Evolutionary conservation across 805 yeast species (phyloP).

Genomic region (Barnettozyma vustinii): DNA sequence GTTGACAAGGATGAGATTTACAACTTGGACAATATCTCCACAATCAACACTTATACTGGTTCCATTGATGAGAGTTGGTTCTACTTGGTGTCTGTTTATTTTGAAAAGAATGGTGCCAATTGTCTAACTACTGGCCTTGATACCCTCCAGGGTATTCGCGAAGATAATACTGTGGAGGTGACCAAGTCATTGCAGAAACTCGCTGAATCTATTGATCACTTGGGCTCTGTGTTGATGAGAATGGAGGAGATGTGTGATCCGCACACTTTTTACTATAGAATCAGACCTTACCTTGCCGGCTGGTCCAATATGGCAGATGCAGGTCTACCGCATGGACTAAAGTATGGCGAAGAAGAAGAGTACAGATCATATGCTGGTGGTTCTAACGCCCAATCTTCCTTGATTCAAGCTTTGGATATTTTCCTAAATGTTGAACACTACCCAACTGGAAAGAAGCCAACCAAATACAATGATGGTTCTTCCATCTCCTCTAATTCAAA

Average conservation of each 20-base stretch:
- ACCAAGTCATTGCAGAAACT: slow-evolving; percentile 48
- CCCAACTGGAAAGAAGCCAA: slow-evolving; percentile 60
- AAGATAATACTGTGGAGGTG: slow-evolving; percentile 37
- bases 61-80: slow-evolving; percentile 92
- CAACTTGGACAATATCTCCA: slow-evolving; percentile 65
- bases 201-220: slow-evolving; percentile 68
- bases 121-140: slow-evolving; percentile 63
- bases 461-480: slow-evolving; percentile 9
- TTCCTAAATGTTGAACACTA: slow-evolving; percentile 70
- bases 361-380: slow-evolving; percentile 77
- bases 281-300: slow-evolving; percentile 89
- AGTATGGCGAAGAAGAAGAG: slow-evolving; percentile 59
- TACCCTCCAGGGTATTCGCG: slow-evolving; percentile 53
- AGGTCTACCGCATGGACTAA: slow-evolving; percentile 75
- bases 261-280: slow-evolving; percentile 77
- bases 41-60: slow-evolving; percentile 84
- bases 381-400: slow-evolving; percentile 87
- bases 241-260: slow-evolving; percentile 97
- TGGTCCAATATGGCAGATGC: slow-evolving; percentile 89
- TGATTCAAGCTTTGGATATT: slow-evolving; percentile 82
- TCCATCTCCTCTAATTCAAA: slow-evolving; percentile 27
- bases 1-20: slow-evolving; percentile 21
- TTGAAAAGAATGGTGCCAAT: slow-evolving; percentile 77
- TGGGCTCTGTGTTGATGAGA: slow-evolving; percentile 67
- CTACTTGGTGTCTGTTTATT: slow-evolving; percentile 79